Evolutionary conservation across 495 filamentous ascomycete species (phyloP).

Genomic region (Penicillium chermesinum): DNA sequence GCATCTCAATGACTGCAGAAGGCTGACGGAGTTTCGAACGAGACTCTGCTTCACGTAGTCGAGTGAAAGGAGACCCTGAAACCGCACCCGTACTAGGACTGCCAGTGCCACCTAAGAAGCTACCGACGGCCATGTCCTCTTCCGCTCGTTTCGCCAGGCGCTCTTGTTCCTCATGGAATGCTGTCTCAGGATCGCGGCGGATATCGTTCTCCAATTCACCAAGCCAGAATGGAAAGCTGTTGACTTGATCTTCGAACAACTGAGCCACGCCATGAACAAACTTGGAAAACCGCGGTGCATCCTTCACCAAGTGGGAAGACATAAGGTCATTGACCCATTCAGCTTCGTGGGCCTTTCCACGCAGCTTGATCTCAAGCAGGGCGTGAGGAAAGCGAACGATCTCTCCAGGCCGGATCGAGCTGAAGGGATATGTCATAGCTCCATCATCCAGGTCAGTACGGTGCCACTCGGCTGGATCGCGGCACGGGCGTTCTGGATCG

Average conservation of each 20-base stretch:
- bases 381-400: slow-evolving; percentile 89
- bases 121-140: slow-evolving; percentile 84
- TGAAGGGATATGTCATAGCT: slow-evolving; percentile 82
- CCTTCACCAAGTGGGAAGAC: slow-evolving; percentile 84
- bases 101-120: slow-evolving; percentile 56
- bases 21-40: slow-evolving; percentile 19
- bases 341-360: slow-evolving; percentile 66
- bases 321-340: slow-evolving; percentile 88
- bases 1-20: slow-evolving; percentile 18
- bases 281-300: slow-evolving; percentile 87
- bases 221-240: slow-evolving; percentile 94
- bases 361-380: slow-evolving; percentile 87
- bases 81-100: slow-evolving; percentile 41
- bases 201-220: slow-evolving; percentile 87
- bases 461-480: slow-evolving; percentile 86
- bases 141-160: slow-evolving; percentile 70
- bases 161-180: slow-evolving; percentile 88
- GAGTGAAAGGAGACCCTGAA: slow-evolving; percentile 54
- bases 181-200: slow-evolving; percentile 80
- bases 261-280: slow-evolving; percentile 90
- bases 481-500: slow-evolving; percentile 77
- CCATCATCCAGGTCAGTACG: slow-evolving; percentile 79
- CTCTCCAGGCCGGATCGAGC: slow-evolving; percentile 78
- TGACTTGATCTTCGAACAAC: slow-evolving; percentile 93
- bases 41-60: slow-evolving; percentile 20